Percentiles rank a stretch among this genome's conserved stretches.
Conservation (phyloP, 768 basidiomycete species). For the Hydnomerulius pinastri region DNA sequence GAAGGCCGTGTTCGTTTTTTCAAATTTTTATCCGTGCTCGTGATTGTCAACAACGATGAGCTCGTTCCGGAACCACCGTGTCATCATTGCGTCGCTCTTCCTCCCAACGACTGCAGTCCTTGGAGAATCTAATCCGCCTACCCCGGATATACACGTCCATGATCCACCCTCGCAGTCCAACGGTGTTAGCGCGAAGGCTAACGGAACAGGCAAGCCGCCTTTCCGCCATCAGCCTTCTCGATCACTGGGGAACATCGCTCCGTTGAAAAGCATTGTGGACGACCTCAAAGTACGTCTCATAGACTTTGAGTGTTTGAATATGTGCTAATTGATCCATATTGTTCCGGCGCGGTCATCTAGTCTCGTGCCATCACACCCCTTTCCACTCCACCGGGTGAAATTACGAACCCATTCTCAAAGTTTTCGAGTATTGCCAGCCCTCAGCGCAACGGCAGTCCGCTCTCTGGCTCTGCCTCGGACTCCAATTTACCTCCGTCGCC, state of each 20-base stretch:
- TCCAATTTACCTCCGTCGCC: conserved; percentile 1
- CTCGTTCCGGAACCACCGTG: conserved; percentile 70
- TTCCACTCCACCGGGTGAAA: conserved; percentile 48
- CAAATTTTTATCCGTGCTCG: neutral
- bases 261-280: conserved; percentile 74
- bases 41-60: conserved; percentile 44
- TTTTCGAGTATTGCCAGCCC: conserved; percentile 40
- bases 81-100: conserved; percentile 83
- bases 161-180: conserved; percentile 13
- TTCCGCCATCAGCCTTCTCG: conserved; percentile 20
- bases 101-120: conserved; percentile 73
- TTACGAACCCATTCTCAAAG: conserved; percentile 59
- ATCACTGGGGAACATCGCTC: conserved; percentile 27
- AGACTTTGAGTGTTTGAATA: neutral
- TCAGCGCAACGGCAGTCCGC: conserved; percentile 11
- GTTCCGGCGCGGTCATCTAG: conserved; percentile 10
- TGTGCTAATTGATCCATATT: neutral
- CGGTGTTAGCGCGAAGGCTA: neutral
- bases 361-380: conserved; percentile 45
- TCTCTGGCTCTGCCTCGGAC: conserved; percentile 9
- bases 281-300: conserved; percentile 61
- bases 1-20: neutral
- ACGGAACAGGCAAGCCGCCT: conserved; percentile 7
- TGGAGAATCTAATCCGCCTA: conserved; percentile 53
- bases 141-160: conserved; percentile 42